These are phyloP conservation scores for Umbilicaria muhlenbergii DNA, from an alignment of 495 filamentous ascomycete species.

Conservation along the genomic window DNA sequence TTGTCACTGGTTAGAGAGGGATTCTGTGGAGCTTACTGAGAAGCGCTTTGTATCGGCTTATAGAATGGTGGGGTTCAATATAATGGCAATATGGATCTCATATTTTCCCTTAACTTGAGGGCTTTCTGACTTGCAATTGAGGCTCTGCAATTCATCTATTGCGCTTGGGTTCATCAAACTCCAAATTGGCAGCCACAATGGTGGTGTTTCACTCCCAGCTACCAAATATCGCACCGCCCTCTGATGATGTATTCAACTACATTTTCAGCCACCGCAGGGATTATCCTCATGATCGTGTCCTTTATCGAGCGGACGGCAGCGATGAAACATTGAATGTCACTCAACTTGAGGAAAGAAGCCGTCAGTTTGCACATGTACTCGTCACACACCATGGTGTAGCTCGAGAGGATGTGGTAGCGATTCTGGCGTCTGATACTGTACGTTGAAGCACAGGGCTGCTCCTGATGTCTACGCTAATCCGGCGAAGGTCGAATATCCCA, in stretches of 20 bases:
- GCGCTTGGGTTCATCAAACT: too few species aligned
- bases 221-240: constrained; percentile 1
- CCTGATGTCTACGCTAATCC: neutral
- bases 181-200: too few species aligned
- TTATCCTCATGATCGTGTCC: constrained; percentile 4
- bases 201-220: constrained; percentile 3
- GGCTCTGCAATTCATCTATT: too few species aligned
- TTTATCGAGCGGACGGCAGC: constrained; percentile 4
- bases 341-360: constrained; percentile 4
- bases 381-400: constrained; percentile 2
- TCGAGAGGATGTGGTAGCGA: constrained; percentile 4
- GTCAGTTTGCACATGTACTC: constrained; percentile 2
- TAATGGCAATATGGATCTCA: too few species aligned
- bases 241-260: constrained; percentile 7
- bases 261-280: constrained; percentile 2
- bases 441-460: neutral
- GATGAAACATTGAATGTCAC: constrained; percentile 5
- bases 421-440: constrained; percentile 2
- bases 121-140: too few species aligned
- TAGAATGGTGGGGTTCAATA: too few species aligned
- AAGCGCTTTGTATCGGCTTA: too few species aligned
- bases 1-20: too few species aligned
- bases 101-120: too few species aligned
- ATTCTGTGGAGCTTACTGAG: too few species aligned
- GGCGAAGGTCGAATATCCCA: constrained; percentile 6